These are phyloP conservation scores for Psidium guajava DNA, from an alignment of 345 rosid genomes.

Conservation along the genomic window DNA sequence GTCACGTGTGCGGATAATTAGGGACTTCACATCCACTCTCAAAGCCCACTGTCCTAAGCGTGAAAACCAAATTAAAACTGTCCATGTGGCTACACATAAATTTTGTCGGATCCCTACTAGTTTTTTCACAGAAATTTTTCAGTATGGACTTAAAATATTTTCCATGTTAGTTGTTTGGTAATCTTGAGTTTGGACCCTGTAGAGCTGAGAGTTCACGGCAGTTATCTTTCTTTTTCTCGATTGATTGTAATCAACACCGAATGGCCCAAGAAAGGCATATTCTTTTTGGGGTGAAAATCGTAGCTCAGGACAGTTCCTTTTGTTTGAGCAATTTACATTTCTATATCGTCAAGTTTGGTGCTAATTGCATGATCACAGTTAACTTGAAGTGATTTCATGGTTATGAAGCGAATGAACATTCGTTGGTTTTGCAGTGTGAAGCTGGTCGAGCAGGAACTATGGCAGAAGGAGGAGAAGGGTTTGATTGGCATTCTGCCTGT, in stretches of 20 bases:
- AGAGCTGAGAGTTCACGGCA: neutral
- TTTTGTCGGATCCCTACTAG: neutral
- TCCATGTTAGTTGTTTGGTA: neutral
- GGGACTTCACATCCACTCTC: neutral
- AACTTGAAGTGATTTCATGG: constrained; percentile 2
- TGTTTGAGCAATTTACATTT: neutral
- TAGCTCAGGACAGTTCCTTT: neutral
- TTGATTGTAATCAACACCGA: neutral
- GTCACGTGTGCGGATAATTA: neutral
- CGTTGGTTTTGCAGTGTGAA: constrained; percentile 45
- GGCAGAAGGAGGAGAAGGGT: constrained; percentile 99
- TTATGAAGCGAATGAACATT: neutral
- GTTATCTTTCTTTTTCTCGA: neutral
- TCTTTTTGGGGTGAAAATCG: neutral
- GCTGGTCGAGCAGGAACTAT: constrained; percentile 96
- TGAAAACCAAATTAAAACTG: neutral
- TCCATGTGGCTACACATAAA: neutral
- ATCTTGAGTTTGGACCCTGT: neutral
- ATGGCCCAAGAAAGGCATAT: neutral
- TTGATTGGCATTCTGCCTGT: constrained; percentile 92
- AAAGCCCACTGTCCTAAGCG: neutral
- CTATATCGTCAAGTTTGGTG: neutral
- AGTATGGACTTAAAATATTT: neutral
- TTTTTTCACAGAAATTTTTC: neutral
- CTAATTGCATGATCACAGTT: neutral